phyloP scores from a whole-genome alignment of 805 yeast species.

The Starmerella etchellsii region DNA sequence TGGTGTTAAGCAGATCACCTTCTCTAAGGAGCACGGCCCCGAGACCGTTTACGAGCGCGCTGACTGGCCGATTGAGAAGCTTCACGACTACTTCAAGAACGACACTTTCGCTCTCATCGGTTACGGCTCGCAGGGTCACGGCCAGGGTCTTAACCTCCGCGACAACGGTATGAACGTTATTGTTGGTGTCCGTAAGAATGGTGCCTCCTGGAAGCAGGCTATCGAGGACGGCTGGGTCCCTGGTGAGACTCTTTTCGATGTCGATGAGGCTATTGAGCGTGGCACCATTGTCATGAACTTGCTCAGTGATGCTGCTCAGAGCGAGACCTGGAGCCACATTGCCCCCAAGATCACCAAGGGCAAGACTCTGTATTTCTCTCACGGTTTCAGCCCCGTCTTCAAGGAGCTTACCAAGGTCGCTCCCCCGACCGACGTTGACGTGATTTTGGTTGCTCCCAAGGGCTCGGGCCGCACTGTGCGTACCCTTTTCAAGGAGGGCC shows the following conservation, averaged over 20 bases:
- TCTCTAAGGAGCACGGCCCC: conserved; percentile 65
- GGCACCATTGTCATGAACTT: conserved; percentile 97
- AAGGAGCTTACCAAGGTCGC: conserved; percentile 93
- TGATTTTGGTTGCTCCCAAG: conserved; percentile 98
- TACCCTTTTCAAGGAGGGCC: conserved; percentile 98
- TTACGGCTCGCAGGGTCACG: conserved; percentile 99
- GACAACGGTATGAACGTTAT: conserved; percentile 97
- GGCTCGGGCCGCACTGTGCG: conserved; percentile 99
- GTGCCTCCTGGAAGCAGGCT: conserved; percentile 99
- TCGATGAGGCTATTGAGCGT: conserved; percentile 77
- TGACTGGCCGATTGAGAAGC: conserved; percentile 98
- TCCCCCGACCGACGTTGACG: conserved; percentile 89
- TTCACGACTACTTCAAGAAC: conserved; percentile 90
- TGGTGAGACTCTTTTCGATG: conserved; percentile 94
- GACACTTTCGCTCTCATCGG: conserved; percentile 97
- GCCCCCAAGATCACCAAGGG: conserved; percentile 91
- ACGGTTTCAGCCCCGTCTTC: conserved; percentile 99
- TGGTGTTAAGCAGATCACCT: conserved; percentile 93
- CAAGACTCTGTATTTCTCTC: conserved; percentile 97
- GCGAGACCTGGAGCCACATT: conserved; percentile 86
- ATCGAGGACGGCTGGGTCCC: conserved; percentile 99
- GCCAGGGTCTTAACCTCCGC: conserved; percentile 98
- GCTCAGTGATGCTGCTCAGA: conserved; percentile 98
- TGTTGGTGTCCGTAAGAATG: conserved; percentile 95
- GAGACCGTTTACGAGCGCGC: conserved; percentile 97